Base-by-base conservation (phyloP, 805 yeast genomes). In the Saccharomycopsis schoenii region DNA sequence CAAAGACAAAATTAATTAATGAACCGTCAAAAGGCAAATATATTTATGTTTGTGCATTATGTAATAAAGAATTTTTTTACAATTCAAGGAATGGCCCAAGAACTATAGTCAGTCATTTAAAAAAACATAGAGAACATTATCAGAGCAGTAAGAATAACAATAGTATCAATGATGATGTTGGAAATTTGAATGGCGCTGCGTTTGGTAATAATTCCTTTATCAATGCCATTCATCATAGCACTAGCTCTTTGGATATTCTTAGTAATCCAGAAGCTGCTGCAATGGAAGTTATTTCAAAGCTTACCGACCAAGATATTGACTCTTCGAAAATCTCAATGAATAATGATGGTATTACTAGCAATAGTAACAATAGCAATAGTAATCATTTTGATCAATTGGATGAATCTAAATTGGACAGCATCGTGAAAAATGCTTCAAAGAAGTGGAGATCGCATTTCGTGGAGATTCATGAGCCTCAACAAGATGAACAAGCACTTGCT, bases 11-110 rank as follows among this genome's bases (percentile, higher is more conserved):
- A 34, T 9, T 19, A 9, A 42, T 60, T 6, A 62, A 47, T 6
- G 50, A 60, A 15, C 24, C 25, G 15, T 9, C 43, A 8, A 50
- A 56, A 29, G 50, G 40, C 5, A 56, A 54, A 24, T 58, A 60
- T n/a, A 64, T 64, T 15, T 63, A 61, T 50, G 36, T 58, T n/a
- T 63, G 65, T 52, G 59, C 58, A 29, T 63, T 58, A 19, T 63
- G 65, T 51, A 54, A 55, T n/a, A 62, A 63, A 24, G 59, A 59
- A 52, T 63, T 63, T 41, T 50, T 51, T 17, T 64, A 64, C 36
- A 47, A 37, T 42, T 56, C 64, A 8, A 55, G 66, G 37, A 64
- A 64, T 36, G 66, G 66, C 2, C 66, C 66, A 17, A 21, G 62
- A 24, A 64, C 66, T 2, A 64, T 64, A 12, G 42, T 36, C 36